phyloP scores from a whole-genome alignment of 2,329 filamentous ascomycete genomes.

The Phialocephala sp. region DNA sequence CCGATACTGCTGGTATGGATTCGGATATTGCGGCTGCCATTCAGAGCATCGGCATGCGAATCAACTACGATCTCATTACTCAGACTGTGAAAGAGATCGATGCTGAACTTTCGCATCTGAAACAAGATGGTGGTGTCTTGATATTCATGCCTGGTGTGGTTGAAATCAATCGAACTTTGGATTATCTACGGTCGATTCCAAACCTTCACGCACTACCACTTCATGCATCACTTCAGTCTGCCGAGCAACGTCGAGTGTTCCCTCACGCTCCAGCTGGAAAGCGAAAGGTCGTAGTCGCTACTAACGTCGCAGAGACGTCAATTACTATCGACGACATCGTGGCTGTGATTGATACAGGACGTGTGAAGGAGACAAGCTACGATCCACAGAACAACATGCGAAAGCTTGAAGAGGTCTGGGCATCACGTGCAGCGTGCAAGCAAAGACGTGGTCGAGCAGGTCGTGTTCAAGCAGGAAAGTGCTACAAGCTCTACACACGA shows the following conservation, averaged over 20 bases:
- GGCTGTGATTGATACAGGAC: slow-evolving; percentile 91
- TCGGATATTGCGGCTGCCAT: slow-evolving; percentile 72
- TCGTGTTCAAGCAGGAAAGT: slow-evolving; percentile 86
- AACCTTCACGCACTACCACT: slow-evolving; percentile 82
- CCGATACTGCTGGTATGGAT: slow-evolving; percentile 54
- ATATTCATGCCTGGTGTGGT: slow-evolving; percentile 92
- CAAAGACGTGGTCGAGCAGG: slow-evolving; percentile 92
- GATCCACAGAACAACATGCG: slow-evolving; percentile 93
- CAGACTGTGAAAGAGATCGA: slow-evolving; percentile 85
- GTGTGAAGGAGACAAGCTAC: slow-evolving; percentile 96
- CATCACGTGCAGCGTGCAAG: slow-evolving; percentile 90
- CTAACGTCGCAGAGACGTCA: slow-evolving; percentile 96
- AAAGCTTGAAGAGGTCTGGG: slow-evolving; percentile 93
- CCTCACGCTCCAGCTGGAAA: slow-evolving; percentile 75
- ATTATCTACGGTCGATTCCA: slow-evolving; percentile 66
- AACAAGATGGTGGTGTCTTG: slow-evolving; percentile 84
- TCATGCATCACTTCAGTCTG: slow-evolving; percentile 88
- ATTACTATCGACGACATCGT: slow-evolving; percentile 99
- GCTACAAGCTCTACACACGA: slow-evolving; percentile 93
- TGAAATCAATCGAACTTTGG: slow-evolving; percentile 85
- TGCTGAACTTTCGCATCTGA: slow-evolving; percentile 66
- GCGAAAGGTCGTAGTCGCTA: slow-evolving; percentile 91
- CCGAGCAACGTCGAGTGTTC: slow-evolving; percentile 89
- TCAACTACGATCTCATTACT: slow-evolving; percentile 89
- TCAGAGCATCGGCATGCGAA: slow-evolving; percentile 76